Evolutionary conservation across 1,284 basidiomycete genomes (phyloP).

Genomic region (Cystobasidiaceae sp.): DNA sequence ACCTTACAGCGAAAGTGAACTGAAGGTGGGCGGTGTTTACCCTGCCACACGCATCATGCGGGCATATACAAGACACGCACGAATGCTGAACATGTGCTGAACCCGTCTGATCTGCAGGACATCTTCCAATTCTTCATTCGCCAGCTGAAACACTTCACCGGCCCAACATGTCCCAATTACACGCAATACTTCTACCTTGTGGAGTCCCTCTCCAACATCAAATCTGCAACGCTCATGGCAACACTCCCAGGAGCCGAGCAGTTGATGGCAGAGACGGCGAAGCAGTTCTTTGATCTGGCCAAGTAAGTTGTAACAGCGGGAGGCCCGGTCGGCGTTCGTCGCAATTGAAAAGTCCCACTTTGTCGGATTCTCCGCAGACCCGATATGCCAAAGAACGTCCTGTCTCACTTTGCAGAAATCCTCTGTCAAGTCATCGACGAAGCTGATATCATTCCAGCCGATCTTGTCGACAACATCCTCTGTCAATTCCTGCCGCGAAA

Average conservation of each 20-base stretch:
- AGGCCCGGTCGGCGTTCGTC: too few relatives aligned
- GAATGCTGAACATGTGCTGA: neutral
- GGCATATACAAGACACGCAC: neutral
- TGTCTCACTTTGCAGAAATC: constrained; percentile 81
- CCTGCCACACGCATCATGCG: too few relatives aligned
- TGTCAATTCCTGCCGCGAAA: constrained; percentile 77
- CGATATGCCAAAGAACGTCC: constrained; percentile 80
- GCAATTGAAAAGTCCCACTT: neutral
- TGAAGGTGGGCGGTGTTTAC: constrained; percentile 51
- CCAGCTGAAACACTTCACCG: constrained; percentile 66
- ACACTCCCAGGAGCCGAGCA: constrained; percentile 83
- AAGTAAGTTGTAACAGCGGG: constrained; percentile 53
- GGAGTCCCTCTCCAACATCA: constrained; percentile 85
- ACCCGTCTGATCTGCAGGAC: constrained; percentile 54
- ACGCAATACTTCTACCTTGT: constrained; percentile 87
- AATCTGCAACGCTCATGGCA: constrained; percentile 87
- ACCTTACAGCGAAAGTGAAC: constrained; percentile 80
- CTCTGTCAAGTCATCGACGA: constrained; percentile 86
- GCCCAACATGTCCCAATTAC: constrained; percentile 60
- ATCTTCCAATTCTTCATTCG: constrained; percentile 92
- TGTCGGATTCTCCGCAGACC: constrained; percentile 48
- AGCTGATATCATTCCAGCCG: constrained; percentile 63
- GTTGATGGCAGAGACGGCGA: constrained; percentile 76
- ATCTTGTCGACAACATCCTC: constrained; percentile 76
- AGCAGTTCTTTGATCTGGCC: constrained; percentile 72